A percentile compares a stretch with the other conserved stretches of the same genome.
These are phyloP conservation scores for Sugiyamaella chiloensis DNA, from an alignment of 805 yeast genomes.

Conservation along the genomic window DNA sequence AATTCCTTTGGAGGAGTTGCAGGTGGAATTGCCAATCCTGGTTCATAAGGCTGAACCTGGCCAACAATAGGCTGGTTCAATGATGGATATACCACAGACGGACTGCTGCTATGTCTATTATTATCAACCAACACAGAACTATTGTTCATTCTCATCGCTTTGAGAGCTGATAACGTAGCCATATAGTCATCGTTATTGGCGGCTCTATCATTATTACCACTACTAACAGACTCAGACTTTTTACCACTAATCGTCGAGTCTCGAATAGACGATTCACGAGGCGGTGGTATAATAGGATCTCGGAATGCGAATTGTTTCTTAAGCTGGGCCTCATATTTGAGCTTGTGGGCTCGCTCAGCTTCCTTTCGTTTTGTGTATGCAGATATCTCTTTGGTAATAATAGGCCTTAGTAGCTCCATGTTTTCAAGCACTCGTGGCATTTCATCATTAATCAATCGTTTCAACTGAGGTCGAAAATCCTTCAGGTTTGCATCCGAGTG, in stretches of 20 bases:
- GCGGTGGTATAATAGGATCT: background rate
- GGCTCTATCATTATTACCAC: background rate
- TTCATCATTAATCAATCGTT: slow-evolving; percentile 23
- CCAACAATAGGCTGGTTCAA: no score
- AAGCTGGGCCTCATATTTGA: slow-evolving; percentile 7
- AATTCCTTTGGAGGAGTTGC: background rate
- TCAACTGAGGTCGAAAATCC: slow-evolving; percentile 19
- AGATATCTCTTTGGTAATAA: slow-evolving; percentile 21
- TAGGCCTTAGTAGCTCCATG: slow-evolving; percentile 27
- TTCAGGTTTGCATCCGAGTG: slow-evolving; percentile 44
- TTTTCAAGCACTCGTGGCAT: slow-evolving; percentile 27
- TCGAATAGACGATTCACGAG: background rate
- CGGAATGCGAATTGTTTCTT: background rate
- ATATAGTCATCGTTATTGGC: background rate
- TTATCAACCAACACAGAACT: background rate
- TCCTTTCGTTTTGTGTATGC: slow-evolving; percentile 9
- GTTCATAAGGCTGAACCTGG: slow-evolving; percentile 1
- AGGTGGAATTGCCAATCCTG: no score
- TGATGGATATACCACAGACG: background rate
- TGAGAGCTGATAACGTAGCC: slow-evolving; percentile 16
- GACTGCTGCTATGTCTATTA: background rate
- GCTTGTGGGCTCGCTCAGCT: background rate
- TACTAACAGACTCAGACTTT: background rate
- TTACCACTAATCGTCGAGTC: background rate
- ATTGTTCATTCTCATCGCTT: slow-evolving; percentile 9